Conservation (phyloP, 1,284 basidiomycete genomes). For the Ustilago nuda region DNA sequence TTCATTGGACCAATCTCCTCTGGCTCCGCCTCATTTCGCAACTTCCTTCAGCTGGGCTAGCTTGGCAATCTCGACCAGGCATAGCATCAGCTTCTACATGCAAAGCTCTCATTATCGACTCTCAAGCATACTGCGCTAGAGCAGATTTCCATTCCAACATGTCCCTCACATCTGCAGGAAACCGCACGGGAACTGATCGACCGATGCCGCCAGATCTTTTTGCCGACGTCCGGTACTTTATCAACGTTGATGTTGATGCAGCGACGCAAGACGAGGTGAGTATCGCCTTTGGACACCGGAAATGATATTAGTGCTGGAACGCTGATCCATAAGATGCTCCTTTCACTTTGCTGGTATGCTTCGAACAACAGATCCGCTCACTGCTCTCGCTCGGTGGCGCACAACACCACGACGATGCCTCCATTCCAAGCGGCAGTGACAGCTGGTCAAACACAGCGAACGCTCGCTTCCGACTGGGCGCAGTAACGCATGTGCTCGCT, state of each 20-base stretch:
- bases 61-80: not conserved
- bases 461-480: constrained; percentile 53
- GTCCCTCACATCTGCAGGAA: constrained; percentile 4
- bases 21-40: not conserved
- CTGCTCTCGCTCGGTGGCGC: constrained; percentile 18
- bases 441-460: not conserved
- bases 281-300: not conserved
- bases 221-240: constrained; percentile 31
- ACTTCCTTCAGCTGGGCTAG: not conserved
- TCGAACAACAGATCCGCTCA: constrained; percentile 14
- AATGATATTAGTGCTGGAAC: not conserved
- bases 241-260: constrained; percentile 49
- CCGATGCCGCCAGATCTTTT: constrained; percentile 29
- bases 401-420: constrained; percentile 2
- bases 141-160: constrained; percentile 1
- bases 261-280: constrained; percentile 28
- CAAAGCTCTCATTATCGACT: not conserved
- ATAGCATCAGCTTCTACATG: not conserved
- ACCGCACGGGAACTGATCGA: not conserved
- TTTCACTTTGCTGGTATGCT: not conserved
- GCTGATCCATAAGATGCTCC: not conserved
- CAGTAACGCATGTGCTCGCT: constrained; percentile 71
- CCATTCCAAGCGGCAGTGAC: constrained; percentile 12
- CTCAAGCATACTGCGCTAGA: not conserved
- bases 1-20: not conserved